Evolutionary conservation across 257 asterid genomes (phyloP), one percentile per base, ranked within the genome.

Genomic region (Jaltomata sinuosa): DNA sequence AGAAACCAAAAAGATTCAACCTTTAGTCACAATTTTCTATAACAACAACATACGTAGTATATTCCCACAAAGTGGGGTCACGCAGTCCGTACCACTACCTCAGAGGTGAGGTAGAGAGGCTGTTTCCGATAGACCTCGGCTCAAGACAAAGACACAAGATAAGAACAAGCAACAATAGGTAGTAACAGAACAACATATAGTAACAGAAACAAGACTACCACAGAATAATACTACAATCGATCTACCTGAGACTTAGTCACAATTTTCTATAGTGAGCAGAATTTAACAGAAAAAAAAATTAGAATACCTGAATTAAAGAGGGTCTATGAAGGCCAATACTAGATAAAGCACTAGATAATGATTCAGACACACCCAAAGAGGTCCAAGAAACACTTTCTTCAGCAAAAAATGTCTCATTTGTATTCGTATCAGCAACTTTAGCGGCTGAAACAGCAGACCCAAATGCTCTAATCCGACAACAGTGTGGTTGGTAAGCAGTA

Each of bases 311-410:
- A 86, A 97, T 92, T 79, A 90, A 81, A 31, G 98, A 97, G 45
- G 99, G 99, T 78, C 99, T 92, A 32, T 81, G 88, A 84, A 97
- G 91, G 68, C 96, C 97, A 91, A 84, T 86, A 85, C 87, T 86
- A 76, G 89, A 84, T 45, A 97, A 91, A 71, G 95, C 94, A 38
- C 88, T 92, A 25, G 94, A 90, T 69, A 95, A 86, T 81, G 85
- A 49, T 53, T 91, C 95, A 4, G 98, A 91, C 57, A 97, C 93
- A 34, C 99, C 98, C 54, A 97, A 92, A 53, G 97, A 94, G 5
- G 87, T 83, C 98, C 99, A 95, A 1, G 98, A 89, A 83, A 95
- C 93, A 83, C 85, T 88, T 84, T 94, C 95, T 61, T 92, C 97
- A 4, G 97, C 98, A 89, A 93, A 89, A 88, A 97, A 95, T 5